Percentiles rank a stretch among this genome's conserved stretches.
These are phyloP conservation scores for Rhizopogon sp. DNA, from an alignment of 768 basidiomycete genomes.

Conservation along the genomic window DNA sequence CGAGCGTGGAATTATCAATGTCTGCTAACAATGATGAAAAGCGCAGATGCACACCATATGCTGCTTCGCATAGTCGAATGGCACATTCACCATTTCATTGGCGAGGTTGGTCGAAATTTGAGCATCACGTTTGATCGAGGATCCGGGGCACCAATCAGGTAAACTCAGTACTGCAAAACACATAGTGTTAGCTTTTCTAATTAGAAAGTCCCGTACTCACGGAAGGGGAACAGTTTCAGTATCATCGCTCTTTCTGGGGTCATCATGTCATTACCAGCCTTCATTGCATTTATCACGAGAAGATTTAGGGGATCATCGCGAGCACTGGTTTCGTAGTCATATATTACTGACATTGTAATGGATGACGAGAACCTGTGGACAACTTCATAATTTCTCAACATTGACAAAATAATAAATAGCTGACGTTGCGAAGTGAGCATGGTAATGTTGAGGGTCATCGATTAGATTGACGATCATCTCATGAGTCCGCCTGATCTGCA, in stretches of 20 bases:
- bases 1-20: no score
- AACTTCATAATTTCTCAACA: background rate
- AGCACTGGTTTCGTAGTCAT: conserved; percentile 29
- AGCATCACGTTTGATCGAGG: conserved; percentile 3
- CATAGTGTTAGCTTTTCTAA: no score
- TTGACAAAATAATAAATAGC: background rate
- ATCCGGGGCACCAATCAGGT: conserved; percentile 8
- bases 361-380: background rate
- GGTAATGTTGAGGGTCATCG: background rate
- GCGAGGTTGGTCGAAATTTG: background rate
- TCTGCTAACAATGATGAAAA: no score
- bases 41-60: background rate
- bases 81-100: background rate
- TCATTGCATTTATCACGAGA: conserved; percentile 18
- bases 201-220: background rate
- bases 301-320: conserved; percentile 28
- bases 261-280: background rate
- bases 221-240: background rate
- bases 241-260: background rate
- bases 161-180: no score
- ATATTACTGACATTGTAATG: conserved; percentile 23
- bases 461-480: background rate
- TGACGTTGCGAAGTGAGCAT: conserved; percentile 12
- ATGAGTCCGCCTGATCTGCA: background rate
- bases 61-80: conserved; percentile 1